phyloP scores from a whole-genome alignment of 2,329 filamentous ascomycete species.

The Cladosporium colombiae region DNA sequence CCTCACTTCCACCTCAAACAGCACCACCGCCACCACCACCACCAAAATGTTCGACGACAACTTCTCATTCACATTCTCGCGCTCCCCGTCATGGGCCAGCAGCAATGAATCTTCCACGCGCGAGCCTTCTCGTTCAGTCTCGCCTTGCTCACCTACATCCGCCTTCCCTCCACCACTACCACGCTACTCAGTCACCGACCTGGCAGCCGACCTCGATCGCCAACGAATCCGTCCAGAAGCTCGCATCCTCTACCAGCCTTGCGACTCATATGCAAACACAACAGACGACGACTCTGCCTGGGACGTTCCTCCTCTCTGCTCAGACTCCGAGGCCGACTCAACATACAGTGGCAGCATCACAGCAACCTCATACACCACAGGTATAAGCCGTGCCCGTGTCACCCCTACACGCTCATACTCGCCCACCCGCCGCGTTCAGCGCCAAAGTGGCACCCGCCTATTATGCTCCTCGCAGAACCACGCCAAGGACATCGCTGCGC shows the following conservation, averaged over 20 bases:
- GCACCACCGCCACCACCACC: background rate
- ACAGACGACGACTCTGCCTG: conserved; percentile 36
- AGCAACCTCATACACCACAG: conserved; percentile 4
- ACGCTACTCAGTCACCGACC: conserved; percentile 35
- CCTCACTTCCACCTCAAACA: background rate
- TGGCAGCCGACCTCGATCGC: conserved; percentile 33
- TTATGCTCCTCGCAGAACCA: conserved; percentile 44
- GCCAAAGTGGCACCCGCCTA: conserved; percentile 43
- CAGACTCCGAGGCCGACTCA: conserved; percentile 22
- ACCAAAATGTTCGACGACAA: conserved; percentile 34
- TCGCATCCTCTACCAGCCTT: conserved; percentile 37
- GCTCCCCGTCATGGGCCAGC: conserved; percentile 31
- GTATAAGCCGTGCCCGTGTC: conserved; percentile 21
- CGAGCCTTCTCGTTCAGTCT: conserved; percentile 35
- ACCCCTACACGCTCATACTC: conserved; percentile 32
- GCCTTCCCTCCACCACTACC: conserved; percentile 25
- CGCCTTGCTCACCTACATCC: conserved; percentile 33
- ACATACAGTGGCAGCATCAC: conserved; percentile 17
- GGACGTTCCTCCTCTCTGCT: conserved; percentile 25
- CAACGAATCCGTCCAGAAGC: conserved; percentile 31
- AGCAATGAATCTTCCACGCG: conserved; percentile 26
- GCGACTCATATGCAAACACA: conserved; percentile 36
- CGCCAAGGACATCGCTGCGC: conserved; percentile 41
- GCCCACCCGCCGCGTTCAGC: conserved; percentile 41
- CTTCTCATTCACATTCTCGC: conserved; percentile 36